Percentiles rank a stretch among this genome's conserved stretches.
phyloP scores from a whole-genome alignment of 2,329 filamentous ascomycete genomes.

The Cercospora zeae-maydis region DNA sequence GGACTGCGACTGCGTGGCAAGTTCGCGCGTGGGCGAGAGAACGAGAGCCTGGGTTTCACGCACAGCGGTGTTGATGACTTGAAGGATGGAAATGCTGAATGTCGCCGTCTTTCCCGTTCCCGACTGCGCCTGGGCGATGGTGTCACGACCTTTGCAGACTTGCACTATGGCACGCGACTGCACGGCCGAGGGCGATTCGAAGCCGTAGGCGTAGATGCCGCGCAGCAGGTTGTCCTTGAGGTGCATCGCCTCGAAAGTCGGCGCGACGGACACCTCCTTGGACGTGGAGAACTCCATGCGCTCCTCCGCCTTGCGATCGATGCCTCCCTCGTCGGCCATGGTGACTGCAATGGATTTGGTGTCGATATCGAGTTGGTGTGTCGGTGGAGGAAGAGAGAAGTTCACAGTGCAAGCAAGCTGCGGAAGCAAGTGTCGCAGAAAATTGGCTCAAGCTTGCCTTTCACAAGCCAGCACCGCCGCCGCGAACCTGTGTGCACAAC shows the following conservation, averaged over 20 bases:
- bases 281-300: constrained; percentile 98
- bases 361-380: constrained; percentile 6
- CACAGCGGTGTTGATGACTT: constrained; percentile 93
- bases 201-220: constrained; percentile 97
- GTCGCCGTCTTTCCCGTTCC: constrained; percentile 99
- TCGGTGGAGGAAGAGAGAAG: not conserved
- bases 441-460: constrained; percentile 3
- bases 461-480: not conserved
- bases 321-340: constrained; percentile 75
- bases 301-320: constrained; percentile 92
- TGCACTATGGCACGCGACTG: constrained; percentile 98
- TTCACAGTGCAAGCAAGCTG: not conserved
- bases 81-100: constrained; percentile 97
- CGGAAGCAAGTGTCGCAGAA: constrained; percentile 2
- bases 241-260: constrained; percentile 85
- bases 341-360: constrained; percentile 37
- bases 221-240: constrained; percentile 95
- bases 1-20: constrained; percentile 96
- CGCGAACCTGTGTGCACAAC: not conserved
- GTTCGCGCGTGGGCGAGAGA: constrained; percentile 89
- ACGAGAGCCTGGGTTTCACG: constrained; percentile 98
- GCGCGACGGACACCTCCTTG: constrained; percentile 93
- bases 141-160: constrained; percentile 98
- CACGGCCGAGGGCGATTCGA: constrained; percentile 95
- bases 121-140: constrained; percentile 96